Evolutionary conservation across 2,329 filamentous ascomycete genomes (phyloP), one percentile per base, ranked within the genome.

Genomic region (Fusarium multiceps): DNA sequence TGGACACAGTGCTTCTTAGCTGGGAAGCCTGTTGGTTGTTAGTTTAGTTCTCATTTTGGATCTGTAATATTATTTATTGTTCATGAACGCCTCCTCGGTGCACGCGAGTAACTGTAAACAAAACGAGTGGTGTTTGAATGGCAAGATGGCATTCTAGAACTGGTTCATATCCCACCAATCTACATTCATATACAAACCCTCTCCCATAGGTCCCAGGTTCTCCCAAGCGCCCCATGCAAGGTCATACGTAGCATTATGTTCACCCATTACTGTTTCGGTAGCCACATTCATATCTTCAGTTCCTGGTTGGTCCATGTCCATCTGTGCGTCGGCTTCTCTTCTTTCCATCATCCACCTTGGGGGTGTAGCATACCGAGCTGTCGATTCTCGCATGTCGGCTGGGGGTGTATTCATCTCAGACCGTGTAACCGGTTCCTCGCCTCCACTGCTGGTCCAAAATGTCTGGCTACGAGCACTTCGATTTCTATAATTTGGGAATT

Each of bases 211-310:
- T 2, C 62, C 62, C 4, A 71, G n/a, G 34, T 63, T 54, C 13
- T 71, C 68, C 68, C 68, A 71, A 27, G 64, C 68, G 7, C 68
- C 68, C 68, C 68, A 71, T 2, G 65, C 48, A 11, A 71, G 18
- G 37, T 66, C 59, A 23, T 59, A 32, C 0, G 47, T 37, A 14
- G n/a, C 27, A 7, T 43, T 10, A 11, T 43, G 34, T 6, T 65
- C 62, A 6, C 25, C 37, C 4, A 4, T 4, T 1, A 37, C 21
- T 8, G 13, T 41, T 5, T 18, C 8, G 10, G 63, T 16, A 5
- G 3, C 13, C 7, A 10, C 4, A 2, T 10, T 7, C 3, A 3
- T 8, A 7, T 14, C 45, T 4, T 13, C 18, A 2, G 10, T 23
- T 3, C 21, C 20, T 3, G 13, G 21, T 8, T 48, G 47, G 7